phyloP scores from a whole-genome alignment of 345 rosid species.

The Eucalyptus sp. region DNA sequence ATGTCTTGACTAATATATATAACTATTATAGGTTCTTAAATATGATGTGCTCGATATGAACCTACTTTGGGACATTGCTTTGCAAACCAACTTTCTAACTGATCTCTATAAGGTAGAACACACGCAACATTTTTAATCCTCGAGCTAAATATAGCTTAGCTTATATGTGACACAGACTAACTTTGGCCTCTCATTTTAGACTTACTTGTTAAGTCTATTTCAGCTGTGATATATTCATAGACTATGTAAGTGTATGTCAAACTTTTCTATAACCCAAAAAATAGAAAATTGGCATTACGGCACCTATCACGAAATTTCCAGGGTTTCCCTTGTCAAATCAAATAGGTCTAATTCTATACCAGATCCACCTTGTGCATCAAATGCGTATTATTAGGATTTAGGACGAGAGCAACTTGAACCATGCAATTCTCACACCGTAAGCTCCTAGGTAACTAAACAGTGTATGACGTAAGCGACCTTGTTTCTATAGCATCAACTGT shows the following conservation, averaged over 20 bases:
- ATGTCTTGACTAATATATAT: background rate
- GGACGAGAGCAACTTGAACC: background rate
- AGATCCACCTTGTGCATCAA: background rate
- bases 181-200: background rate
- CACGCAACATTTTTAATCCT: background rate
- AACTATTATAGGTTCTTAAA: background rate
- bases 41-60: background rate
- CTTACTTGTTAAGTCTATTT: background rate
- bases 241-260: background rate
- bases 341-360: background rate
- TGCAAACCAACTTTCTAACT: background rate
- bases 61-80: background rate
- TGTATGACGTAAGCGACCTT: background rate
- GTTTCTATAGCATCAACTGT: background rate
- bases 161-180: background rate
- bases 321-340: background rate
- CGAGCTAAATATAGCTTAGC: background rate
- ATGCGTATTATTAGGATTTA: background rate
- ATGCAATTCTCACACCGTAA: background rate
- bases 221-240: background rate
- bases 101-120: background rate
- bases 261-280: background rate
- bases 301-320: background rate
- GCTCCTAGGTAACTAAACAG: background rate
- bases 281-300: background rate